These are phyloP conservation scores for Spergularia marina DNA, from an alignment of 148 eudicot genomes.

Conservation along the genomic window DNA sequence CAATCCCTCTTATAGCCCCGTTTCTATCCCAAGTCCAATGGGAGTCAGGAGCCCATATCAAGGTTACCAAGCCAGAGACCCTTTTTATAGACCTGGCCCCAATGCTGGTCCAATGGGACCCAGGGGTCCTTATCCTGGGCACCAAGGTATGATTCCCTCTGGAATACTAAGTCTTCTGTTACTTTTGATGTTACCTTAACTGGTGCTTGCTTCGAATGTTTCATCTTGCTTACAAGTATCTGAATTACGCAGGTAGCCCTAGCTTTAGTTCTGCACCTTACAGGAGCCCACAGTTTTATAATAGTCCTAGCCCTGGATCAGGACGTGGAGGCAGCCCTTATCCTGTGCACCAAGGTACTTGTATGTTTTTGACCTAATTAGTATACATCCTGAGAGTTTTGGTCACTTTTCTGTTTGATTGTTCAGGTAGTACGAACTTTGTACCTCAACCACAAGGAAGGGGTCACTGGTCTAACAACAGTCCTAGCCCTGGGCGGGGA, in stretches of 20 bases:
- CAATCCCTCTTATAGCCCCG: constrained; percentile 29
- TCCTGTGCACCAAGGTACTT: constrained; percentile 34
- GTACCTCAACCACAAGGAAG: constrained; percentile 33
- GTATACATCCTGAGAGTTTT: not conserved
- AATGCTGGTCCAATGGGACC: constrained; percentile 34
- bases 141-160: constrained; percentile 25
- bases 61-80: constrained; percentile 21
- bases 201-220: not conserved
- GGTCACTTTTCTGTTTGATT: constrained; percentile 20
- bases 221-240: constrained; percentile 18
- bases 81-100: constrained; percentile 13
- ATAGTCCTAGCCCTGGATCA: constrained; percentile 35
- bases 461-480: constrained; percentile 33
- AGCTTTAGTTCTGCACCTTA: constrained; percentile 31
- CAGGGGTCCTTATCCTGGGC: constrained; percentile 32
- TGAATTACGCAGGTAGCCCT: constrained; percentile 36
- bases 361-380: not conserved
- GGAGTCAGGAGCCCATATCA: constrained; percentile 32
- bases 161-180: not conserved
- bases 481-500: constrained; percentile 33
- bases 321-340: constrained; percentile 36
- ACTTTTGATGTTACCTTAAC: not conserved
- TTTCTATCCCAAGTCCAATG: constrained; percentile 31
- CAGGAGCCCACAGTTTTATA: constrained; percentile 29
- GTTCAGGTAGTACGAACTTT: constrained; percentile 38